Evolutionary conservation across 2,329 filamentous ascomycete genomes (phyloP), one percentile per base, ranked within the genome.

Genomic region (Calycina marina): DNA sequence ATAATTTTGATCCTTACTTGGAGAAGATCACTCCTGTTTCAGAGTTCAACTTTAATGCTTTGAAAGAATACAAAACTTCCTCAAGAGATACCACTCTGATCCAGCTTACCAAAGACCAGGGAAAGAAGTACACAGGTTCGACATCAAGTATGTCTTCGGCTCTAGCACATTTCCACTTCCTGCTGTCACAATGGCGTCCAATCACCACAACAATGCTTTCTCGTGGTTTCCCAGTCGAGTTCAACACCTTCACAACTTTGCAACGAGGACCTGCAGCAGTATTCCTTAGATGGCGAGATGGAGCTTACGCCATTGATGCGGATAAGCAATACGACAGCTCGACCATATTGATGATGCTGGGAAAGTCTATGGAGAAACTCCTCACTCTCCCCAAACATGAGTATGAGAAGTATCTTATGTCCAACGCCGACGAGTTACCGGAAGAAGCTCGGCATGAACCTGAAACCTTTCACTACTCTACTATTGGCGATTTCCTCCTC

Each of bases 1-100:
- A 75, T 65, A 98, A 98, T 53, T 98, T 98, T 48, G 88, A 98
- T 51, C 90, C 92, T 0, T 94, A 94, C 49, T 67, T 98, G 13
- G 73, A 85, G 38, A 75, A 74, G 32, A 92, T 98, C 46, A 96
- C 96, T 84, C 86, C 90, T 2, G 76, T 90, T 11, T 63, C 71
- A 29, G 30, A 98, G 50, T 98, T 98, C 49, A 83, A 98, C 50
- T 98, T 93, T 54, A 69, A 81, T 36, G 76, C 84, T 3, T 57
- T 98, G 33, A 83, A 81, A 53, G 67, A 76, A 40, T 98, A 93
- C 55, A 74, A 93, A 42, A 94, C 86, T 0, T 94, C 90, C 0
- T 96, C 88, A 6, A 76, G 81, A 51, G 90, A 98, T 51, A 56
- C 59, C 4, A 72, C 65, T 4, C 63, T 98, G 9, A 67, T 77